Base-by-base conservation (phyloP, 495 filamentous ascomycete genomes). In the Rhizodiscina lignyota region DNA sequence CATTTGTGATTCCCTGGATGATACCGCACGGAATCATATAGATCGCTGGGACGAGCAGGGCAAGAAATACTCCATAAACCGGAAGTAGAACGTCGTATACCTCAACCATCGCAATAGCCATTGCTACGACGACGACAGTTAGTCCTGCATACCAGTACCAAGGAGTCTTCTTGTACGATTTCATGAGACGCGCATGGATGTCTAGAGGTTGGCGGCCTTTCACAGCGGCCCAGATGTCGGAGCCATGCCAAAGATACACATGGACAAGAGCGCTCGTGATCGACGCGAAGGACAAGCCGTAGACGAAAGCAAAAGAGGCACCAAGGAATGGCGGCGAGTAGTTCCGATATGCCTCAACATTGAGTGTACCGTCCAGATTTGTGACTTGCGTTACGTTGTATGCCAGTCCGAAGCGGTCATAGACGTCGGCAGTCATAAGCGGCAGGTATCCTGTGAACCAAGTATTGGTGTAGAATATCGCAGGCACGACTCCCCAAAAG, bases 321-420 rank as follows among this genome's bases (percentile, higher is more conserved):
- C 68, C 74, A 12, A 79, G 52, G 40, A 71, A 79, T 12, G 76
- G 57, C 0, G 74, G 72, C 36, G 78, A 83, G 45, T 87, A 87
- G 2, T 66, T 64, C 11, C 69, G 60, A 45, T 84, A 87, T 21
- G 72, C 74, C 15, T 64, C 64, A 29, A 64, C 49, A 47, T 87
- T 79, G 40, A 87, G 75, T 20, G 69, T 41, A 43, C 74, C 84
- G 26, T 81, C 71, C 16, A 62, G 43, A 1, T 75, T 84, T 26
- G 85, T 58, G 27, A 87, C 76, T 37, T 61, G 71, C 42, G 66
- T 67, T 28, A 81, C 80, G 43, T 86, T 71, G 50, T 86, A 86
- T n/a, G 67, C 59, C n/a, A 66, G 56, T 17, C 77, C 81, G 1
- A 68, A 78, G 41, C 85, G 80, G 54, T 85, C 80, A 46, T 40